phyloP scores from a whole-genome alignment of 495 filamentous ascomycete genomes.

The Hypoxylon trugodes region DNA sequence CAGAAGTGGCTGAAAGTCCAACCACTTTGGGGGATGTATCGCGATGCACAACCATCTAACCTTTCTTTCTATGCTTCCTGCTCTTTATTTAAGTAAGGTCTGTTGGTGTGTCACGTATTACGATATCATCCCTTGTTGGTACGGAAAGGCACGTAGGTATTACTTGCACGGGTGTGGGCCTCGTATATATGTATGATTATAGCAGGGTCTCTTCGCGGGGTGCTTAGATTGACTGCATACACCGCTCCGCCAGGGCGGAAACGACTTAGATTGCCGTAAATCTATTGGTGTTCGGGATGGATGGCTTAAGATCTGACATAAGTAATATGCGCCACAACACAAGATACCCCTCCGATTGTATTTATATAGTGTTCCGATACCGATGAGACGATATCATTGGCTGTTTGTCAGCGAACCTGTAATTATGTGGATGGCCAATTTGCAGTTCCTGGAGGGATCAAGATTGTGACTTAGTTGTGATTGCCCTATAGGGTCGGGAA shows the following conservation, averaged over 20 bases:
- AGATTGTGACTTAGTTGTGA: not conserved
- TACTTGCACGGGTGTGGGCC: slow-evolving; percentile 13
- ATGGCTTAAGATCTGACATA: slow-evolving; percentile 40
- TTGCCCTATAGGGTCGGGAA: not conserved
- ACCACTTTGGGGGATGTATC: slow-evolving; percentile 3
- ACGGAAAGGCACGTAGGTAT: slow-evolving; percentile 21
- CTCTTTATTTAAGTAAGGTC: slow-evolving; percentile 2
- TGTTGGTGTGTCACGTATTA: slow-evolving; percentile 8
- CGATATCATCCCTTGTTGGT: slow-evolving; percentile 18
- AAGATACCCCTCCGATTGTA: slow-evolving; percentile 6
- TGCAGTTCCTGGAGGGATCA: slow-evolving; percentile 4
- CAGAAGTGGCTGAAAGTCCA: slow-evolving; percentile 11
- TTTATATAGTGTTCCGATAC: slow-evolving; percentile 9
- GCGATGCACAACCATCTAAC: slow-evolving; percentile 1
- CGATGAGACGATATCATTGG: not conserved
- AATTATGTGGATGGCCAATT: not conserved
- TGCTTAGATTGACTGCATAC: slow-evolving; percentile 31
- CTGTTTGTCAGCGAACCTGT: not conserved
- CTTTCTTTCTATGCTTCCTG: not conserved
- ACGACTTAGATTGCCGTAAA: slow-evolving; percentile 20
- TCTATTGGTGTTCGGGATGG: slow-evolving; percentile 30
- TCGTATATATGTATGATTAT: slow-evolving; percentile 10
- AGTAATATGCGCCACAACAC: slow-evolving; percentile 31
- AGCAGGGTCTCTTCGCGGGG: slow-evolving; percentile 25
- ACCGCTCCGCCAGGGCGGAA: slow-evolving; percentile 33